phyloP scores from a whole-genome alignment of 2,329 filamentous ascomycete species.

The Clarireedia homoeocarpa region DNA sequence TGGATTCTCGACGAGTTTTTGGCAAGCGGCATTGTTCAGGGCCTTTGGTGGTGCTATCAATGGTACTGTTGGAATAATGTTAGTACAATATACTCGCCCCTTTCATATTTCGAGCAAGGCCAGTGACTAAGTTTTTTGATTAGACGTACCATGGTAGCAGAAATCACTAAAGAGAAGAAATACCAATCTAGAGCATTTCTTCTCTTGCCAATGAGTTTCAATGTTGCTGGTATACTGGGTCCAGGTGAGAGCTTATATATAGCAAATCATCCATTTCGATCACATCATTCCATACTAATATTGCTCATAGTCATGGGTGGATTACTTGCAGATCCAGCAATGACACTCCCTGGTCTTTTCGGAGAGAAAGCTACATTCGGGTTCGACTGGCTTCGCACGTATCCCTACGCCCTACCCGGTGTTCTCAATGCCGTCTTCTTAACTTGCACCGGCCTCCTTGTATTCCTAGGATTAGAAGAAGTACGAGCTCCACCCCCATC shows the following conservation, averaged over 20 bases:
- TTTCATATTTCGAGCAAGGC: neutral
- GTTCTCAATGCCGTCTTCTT: slow-evolving; percentile 30
- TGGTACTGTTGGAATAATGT: slow-evolving; percentile 66
- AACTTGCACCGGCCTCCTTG: slow-evolving; percentile 23
- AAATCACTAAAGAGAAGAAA: slow-evolving; percentile 62
- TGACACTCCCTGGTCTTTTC: slow-evolving; percentile 27
- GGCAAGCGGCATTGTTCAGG: slow-evolving; percentile 68
- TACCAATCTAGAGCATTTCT: slow-evolving; percentile 38
- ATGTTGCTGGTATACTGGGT: slow-evolving; percentile 42
- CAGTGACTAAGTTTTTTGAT: neutral
- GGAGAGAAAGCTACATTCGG: slow-evolving; percentile 31
- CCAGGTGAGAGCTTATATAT: slow-evolving; percentile 42
- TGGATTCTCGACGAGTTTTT: slow-evolving; percentile 55
- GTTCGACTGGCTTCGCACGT: slow-evolving; percentile 30
- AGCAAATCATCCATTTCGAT: neutral
- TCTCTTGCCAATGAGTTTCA: slow-evolving; percentile 55
- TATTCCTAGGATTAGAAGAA: slow-evolving; percentile 28
- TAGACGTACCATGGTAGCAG: slow-evolving; percentile 62
- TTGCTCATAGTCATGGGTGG: slow-evolving; percentile 30
- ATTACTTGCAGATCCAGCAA: slow-evolving; percentile 35
- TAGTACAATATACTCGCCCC: slow-evolving; percentile 36
- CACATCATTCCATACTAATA: slow-evolving; percentile 3
- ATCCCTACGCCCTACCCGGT: slow-evolving; percentile 37
- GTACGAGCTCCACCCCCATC: slow-evolving; percentile 12
- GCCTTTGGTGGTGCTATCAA: slow-evolving; percentile 69